Evolutionary conservation across 2,329 filamentous ascomycete genomes (phyloP), one percentile per base, ranked within the genome.

Genomic region (Penicillium sp.): DNA sequence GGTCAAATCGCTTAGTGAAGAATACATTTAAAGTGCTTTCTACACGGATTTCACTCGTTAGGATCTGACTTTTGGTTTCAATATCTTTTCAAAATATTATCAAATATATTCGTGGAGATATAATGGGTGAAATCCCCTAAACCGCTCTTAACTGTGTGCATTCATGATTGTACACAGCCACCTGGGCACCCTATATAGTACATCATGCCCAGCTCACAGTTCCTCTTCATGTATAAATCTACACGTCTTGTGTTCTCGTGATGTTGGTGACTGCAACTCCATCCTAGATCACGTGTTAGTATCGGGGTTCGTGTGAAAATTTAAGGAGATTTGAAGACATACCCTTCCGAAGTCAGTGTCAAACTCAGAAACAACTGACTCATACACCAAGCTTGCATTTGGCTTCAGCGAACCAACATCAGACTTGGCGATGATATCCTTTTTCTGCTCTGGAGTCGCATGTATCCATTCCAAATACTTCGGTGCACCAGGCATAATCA

Each of bases 401-500:
- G 61, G 59, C 0, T 16, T 31, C 16, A 57, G 39, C 19, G 45
- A n/a, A 27, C 56, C 56, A 33, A 42, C 22, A 49, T 58, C 47
- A 24, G 24, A 2, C 1, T 35, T 54, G 24, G 49, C 31, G 1
- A 59, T 22, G 22, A 64, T 43, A n/a, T 42, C 39, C n/a, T 46
- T 57, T 52, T 61, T 65, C 19, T 60, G 35, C 24, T 24, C 29
- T 2, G 58, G 51, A 4, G 50, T 59, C 3, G 60, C 52, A 35
- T 63, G 42, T 9, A 65, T 53, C 62, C 62, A 65, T 29, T 59
- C 45, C 27, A 59, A 11, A 52, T 63, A 65, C 13, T 60, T 42
- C 13, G 61, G 59, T 3, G 60, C 60, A 27, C 62, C 61, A n/a
- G 61, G 61, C 49, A 62, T 57, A 6, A 65, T 62, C 14, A 62